A percentile compares a stretch with the other conserved stretches of the same genome.
Evolutionary conservation across 495 filamentous ascomycete genomes (phyloP).

Genomic region (Arthonia radiata): DNA sequence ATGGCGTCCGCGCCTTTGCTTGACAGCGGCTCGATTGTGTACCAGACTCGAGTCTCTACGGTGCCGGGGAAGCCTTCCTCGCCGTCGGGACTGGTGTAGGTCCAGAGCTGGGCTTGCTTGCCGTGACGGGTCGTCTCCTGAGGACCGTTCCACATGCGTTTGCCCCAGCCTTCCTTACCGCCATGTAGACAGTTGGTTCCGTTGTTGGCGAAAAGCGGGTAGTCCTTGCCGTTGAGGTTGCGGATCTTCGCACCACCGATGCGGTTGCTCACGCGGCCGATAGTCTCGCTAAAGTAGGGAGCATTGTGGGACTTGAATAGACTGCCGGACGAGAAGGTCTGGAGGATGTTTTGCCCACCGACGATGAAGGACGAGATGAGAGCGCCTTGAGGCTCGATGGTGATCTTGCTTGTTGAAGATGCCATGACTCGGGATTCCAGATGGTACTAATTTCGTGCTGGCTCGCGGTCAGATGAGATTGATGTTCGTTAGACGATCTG

Average conservation of each 20-base stretch:
- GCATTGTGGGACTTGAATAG: conserved; percentile 49
- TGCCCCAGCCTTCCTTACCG: conserved; percentile 61
- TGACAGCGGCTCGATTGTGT: conserved; percentile 45
- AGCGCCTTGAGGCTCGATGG: conserved; percentile 63
- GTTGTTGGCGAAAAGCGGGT: conserved; percentile 49
- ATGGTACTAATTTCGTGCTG: no score
- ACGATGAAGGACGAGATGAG: conserved; percentile 70
- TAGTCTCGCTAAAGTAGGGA: conserved; percentile 75
- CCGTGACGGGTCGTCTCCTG: conserved; percentile 36
- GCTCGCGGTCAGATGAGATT: no score
- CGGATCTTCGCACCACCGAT: conserved; percentile 46
- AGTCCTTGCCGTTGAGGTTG: conserved; percentile 44
- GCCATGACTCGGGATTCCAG: no score
- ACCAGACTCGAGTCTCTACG: conserved; percentile 53
- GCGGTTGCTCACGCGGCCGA: conserved; percentile 79
- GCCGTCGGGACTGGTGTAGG: conserved; percentile 41
- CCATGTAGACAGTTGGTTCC: conserved; percentile 63
- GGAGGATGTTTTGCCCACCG: conserved; percentile 59
- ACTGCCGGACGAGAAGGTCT: conserved; percentile 48
- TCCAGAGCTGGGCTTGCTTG: conserved; percentile 54
- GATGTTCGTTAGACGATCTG: no score
- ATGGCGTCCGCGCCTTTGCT: conserved; percentile 28
- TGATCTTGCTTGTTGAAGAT: no score
- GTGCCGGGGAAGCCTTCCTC: conserved; percentile 77
- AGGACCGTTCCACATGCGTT: conserved; percentile 59